Base-by-base conservation (phyloP, 805 yeast species). In the Ogataea thermomethanolica region DNA sequence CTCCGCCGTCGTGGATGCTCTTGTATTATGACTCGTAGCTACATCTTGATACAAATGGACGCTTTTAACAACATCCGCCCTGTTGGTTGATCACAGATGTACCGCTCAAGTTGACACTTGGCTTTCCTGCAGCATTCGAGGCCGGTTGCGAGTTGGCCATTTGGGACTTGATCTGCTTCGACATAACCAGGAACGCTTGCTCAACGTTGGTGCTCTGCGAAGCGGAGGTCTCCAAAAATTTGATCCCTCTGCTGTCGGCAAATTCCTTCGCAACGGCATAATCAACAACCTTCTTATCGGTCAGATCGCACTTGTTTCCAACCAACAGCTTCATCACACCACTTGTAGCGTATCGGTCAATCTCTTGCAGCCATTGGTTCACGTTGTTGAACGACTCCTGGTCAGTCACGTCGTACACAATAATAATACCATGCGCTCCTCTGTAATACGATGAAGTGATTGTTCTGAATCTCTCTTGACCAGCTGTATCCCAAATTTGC, bases 401-500 rank as follows among this genome's bases (percentile, higher is more conserved):
- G 66, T 93, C 98, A 37, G 99, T 93, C 33, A 93, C 97, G 62
- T 91, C 99, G 65, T 93, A 91, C 38, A 91, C 99, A 55, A 91
- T 91, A 57, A 91, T 93, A 65, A 91, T 93, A 46, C 99, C 99
- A 62, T 91, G 98, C 9, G 98, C 96, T 42, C 99, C 99, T 65
- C 99, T 84, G 73, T 91, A 91, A 71, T 91, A 91, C 11, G 96
- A 87, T 10, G 96, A 86, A 9, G 98, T 93, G 69, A 91, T 91
- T 37, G 99, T 93, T 69, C 98, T 82, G 72, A 93, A 93, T 56
- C 99, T 75, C 67, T 93, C 99, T 71, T 93, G 99, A 33, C 99
- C 99, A 9, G 98, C 99, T 41, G 99, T 93, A 64, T 93, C 99
- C 99, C 99, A 93, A 61, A 93, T 91, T 71, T 93, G 99, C 61